Evolutionary conservation across 306 rosid genomes (phyloP).

Genomic region (Prunus kanzakura): DNA sequence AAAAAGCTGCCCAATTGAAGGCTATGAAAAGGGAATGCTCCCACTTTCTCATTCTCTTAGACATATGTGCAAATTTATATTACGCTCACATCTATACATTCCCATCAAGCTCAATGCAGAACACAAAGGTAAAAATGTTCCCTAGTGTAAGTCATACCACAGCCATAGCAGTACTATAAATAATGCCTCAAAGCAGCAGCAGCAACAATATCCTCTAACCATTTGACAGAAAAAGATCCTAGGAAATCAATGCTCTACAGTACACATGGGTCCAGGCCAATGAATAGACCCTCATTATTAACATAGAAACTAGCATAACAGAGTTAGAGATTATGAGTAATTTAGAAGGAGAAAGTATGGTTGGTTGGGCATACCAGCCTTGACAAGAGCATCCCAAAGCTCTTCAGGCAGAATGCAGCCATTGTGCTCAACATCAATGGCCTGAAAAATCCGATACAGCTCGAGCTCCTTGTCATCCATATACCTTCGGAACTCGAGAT

Average conservation of each 20-base stretch:
- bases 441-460: constrained; percentile 87
- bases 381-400: constrained; percentile 92
- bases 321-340: neutral
- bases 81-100: neutral
- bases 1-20: constrained; percentile 9
- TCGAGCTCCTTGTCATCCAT: constrained; percentile 96
- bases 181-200: neutral
- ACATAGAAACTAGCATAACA: neutral
- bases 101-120: neutral
- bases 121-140: neutral
- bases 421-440: constrained; percentile 87
- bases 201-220: too few species aligned
- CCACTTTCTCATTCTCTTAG: neutral
- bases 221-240: too few species aligned
- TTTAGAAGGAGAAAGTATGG: neutral
- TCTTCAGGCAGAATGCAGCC: constrained; percentile 93
- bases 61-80: neutral
- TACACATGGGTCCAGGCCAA: neutral
- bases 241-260: neutral
- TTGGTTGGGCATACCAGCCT: constrained; percentile 54
- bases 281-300: neutral
- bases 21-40: neutral
- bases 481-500: constrained; percentile 65
- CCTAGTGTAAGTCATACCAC: neutral
- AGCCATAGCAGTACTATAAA: neutral